Base-by-base conservation (phyloP, 164 flowering plant species). In the Stephania cephalantha region DNA sequence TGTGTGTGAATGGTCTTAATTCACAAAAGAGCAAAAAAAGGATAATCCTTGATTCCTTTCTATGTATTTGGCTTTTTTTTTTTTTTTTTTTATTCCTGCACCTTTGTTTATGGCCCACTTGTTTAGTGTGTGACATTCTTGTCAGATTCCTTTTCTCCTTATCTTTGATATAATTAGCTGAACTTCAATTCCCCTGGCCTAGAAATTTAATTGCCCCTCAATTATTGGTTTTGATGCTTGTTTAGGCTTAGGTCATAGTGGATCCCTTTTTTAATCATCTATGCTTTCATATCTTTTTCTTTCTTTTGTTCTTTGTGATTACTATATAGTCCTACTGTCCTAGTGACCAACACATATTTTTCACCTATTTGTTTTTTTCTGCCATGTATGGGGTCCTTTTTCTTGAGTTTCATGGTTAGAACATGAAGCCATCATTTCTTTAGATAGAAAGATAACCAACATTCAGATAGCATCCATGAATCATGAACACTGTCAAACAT, bases 401-500 rank as follows among this genome's bases (percentile, higher is more conserved):
- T 55, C 9, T n/a, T 71, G 73, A 31, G 52, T 71, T 50, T 45
- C 55, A 46, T 10, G 15, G 44, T 1, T n/a, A 35, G 71, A 68
- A 68, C 44, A 71, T 71, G 63, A 12, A 50, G 44, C 64, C 63
- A 71, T 29, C 35, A 71, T 71, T 17, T n/a, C 46, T 68, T 68
- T 22, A 68, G 71, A 31, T 68, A 68, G 44, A 17, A 68, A 68
- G 46, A 30, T 35, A 68, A 68, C 64, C 64, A 18, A 68, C 44
- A 11, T 3, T 22, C 31, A 48, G 31, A 48, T 0, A 44, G 61
- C 3, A 29, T 46, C 63, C 73, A 46, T 22, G 31, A 71, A 48
- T 20, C 44, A 71, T 50, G 31, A 68, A 10, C 44, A 68, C 13
- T 17, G 52, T 42, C 72, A 77, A 77, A 74, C 82, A 77, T 76